Evolutionary conservation across 495 filamentous ascomycete genomes (phyloP).

Genomic region (Penicillium canariense): DNA sequence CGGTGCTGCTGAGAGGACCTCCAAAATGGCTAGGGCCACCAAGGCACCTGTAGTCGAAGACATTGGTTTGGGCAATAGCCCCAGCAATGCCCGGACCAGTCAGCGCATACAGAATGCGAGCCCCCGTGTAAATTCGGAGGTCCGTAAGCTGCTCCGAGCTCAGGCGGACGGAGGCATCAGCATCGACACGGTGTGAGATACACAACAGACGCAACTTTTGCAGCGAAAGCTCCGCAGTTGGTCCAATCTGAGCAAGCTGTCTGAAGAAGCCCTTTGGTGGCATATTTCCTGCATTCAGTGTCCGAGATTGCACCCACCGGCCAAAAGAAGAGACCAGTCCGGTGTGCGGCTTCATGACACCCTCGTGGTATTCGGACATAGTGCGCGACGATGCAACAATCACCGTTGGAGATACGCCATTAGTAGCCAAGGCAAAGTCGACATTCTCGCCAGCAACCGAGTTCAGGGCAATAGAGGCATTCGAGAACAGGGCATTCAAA

Average conservation of each 20-base stretch:
- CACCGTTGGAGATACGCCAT: conserved; percentile 75
- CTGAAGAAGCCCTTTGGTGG: conserved; percentile 44
- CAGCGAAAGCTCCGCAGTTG: conserved; percentile 60
- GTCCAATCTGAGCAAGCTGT: conserved; percentile 53
- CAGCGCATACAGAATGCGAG: conserved; percentile 81
- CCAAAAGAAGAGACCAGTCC: conserved; percentile 54
- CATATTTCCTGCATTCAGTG: conserved; percentile 68
- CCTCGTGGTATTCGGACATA: conserved; percentile 62
- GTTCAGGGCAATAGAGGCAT: conserved; percentile 83
- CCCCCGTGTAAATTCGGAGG: conserved; percentile 73
- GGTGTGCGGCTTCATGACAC: conserved; percentile 48
- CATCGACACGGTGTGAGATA: conserved; percentile 40
- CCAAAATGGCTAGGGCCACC: conserved; percentile 70
- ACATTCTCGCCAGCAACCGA: conserved; percentile 71
- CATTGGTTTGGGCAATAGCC: conserved; percentile 75
- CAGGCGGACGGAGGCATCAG: conserved; percentile 41
- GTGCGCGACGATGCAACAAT: conserved; percentile 76
- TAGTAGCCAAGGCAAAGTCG: conserved; percentile 68
- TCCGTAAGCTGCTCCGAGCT: conserved; percentile 70
- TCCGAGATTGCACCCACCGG: conserved; percentile 67
- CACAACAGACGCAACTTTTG: conserved; percentile 64
- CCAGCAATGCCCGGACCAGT: conserved; percentile 81
- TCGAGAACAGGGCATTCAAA: conserved; percentile 77
- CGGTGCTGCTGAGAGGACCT: conserved; percentile 71
- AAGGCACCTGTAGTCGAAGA: conserved; percentile 80